These are phyloP conservation scores for Yamadazyma friedrichii DNA, from an alignment of 1,139 yeast species.

Conservation along the genomic window DNA sequence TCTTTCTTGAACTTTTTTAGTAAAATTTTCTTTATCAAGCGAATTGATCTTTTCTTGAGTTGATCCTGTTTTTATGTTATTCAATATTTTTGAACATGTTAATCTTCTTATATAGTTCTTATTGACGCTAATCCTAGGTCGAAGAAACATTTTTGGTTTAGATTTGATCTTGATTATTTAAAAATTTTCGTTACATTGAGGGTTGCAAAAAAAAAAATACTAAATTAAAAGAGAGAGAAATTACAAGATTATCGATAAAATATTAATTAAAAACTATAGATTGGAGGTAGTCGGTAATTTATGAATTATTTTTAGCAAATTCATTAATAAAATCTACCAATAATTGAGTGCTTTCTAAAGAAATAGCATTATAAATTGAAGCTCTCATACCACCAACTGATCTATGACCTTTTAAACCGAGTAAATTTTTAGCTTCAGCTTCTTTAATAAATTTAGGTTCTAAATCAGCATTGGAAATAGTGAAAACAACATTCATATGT, in stretches of 20 bases:
- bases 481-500: slow-evolving; percentile 91
- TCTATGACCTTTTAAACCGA: slow-evolving; percentile 92
- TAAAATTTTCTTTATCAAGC: slow-evolving; percentile 30
- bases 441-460: slow-evolving; percentile 68
- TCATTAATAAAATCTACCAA: slow-evolving; percentile 59
- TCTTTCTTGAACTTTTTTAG: slow-evolving; percentile 44
- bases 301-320: slow-evolving; percentile 48
- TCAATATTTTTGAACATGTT: background rate
- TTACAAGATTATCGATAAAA: background rate
- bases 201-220: slow-evolving; percentile 1
- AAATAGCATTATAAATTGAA: slow-evolving; percentile 85
- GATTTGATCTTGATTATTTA: background rate
- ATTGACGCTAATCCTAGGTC: background rate
- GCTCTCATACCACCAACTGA: slow-evolving; percentile 98
- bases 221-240: background rate
- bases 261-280: background rate
- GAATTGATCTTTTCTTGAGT: slow-evolving; percentile 12
- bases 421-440: slow-evolving; percentile 48
- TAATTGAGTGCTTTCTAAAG: slow-evolving; percentile 58
- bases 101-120: background rate
- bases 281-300: background rate
- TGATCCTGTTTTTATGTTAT: slow-evolving; percentile 2
- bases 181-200: slow-evolving; percentile 5
- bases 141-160: background rate
- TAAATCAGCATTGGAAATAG: slow-evolving; percentile 56